Percentiles rank a stretch among this genome's conserved stretches.
phyloP scores from a whole-genome alignment of 1,284 basidiomycete genomes.

The Ustilago trichophora region DNA sequence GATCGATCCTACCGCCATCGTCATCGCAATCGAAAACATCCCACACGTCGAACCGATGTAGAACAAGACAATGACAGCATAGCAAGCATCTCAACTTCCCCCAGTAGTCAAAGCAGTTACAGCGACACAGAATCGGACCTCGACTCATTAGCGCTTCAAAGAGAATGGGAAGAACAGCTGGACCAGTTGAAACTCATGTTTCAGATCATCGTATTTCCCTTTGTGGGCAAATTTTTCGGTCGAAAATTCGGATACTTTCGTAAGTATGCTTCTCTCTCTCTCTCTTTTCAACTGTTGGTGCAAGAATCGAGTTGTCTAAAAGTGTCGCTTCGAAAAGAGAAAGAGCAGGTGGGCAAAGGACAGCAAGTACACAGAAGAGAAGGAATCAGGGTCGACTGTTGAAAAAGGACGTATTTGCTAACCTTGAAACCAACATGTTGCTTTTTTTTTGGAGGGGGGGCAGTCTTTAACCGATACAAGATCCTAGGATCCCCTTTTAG shows the following conservation, averaged over 20 bases:
- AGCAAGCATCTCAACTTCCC: too few relatives aligned
- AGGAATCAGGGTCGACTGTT: too few relatives aligned
- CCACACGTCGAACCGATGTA: too few relatives aligned
- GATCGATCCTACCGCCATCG: too few relatives aligned
- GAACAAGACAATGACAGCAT: too few relatives aligned
- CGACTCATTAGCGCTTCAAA: slow-evolving; percentile 16
- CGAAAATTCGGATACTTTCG: slow-evolving; percentile 40
- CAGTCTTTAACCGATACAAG: slow-evolving; percentile 37
- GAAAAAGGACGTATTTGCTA: too few relatives aligned
- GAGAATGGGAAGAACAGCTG: slow-evolving; percentile 51
- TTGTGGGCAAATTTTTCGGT: slow-evolving; percentile 49
- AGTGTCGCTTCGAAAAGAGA: too few relatives aligned
- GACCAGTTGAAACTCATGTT: slow-evolving; percentile 43
- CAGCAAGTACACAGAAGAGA: too few relatives aligned
- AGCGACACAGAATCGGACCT: not conserved
- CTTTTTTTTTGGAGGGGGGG: not conserved
- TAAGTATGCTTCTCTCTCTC: slow-evolving; percentile 11
- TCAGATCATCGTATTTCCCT: slow-evolving; percentile 49
- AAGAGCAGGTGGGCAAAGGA: too few relatives aligned
- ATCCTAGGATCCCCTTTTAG: slow-evolving; percentile 10
- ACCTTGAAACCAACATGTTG: not conserved
- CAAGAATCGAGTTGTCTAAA: too few relatives aligned
- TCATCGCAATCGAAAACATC: too few relatives aligned
- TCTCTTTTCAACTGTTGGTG: too few relatives aligned
- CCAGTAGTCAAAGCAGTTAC: not conserved